Evolutionary conservation across 495 filamentous ascomycete species (phyloP).

Genomic region (Parmelia sp.): DNA sequence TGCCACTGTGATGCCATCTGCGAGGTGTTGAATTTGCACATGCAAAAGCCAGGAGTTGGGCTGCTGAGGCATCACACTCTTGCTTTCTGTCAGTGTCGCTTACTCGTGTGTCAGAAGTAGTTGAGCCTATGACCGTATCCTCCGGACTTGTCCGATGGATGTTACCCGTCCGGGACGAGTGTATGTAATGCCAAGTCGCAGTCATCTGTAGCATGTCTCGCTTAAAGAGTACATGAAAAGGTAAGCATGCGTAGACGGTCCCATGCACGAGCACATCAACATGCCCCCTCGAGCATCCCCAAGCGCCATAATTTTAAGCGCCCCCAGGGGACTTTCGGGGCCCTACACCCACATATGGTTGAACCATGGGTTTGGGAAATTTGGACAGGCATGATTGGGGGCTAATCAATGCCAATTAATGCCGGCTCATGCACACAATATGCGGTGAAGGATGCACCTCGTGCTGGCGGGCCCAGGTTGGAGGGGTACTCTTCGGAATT

Average conservation of each 20-base stretch:
- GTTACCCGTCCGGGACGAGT: background rate
- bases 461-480: background rate
- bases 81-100: background rate
- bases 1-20: background rate
- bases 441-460: background rate
- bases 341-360: background rate
- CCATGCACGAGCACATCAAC: background rate
- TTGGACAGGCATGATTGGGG: background rate
- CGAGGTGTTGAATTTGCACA: background rate
- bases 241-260: background rate
- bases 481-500: background rate
- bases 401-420: too few species aligned
- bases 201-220: background rate
- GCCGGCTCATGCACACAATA: background rate
- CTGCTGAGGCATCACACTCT: background rate
- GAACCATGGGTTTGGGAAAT: background rate
- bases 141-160: background rate
- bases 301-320: background rate
- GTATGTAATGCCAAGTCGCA: background rate
- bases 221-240: background rate
- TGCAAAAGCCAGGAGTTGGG: background rate
- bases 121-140: background rate
- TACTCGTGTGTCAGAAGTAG: background rate
- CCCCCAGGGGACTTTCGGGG: background rate
- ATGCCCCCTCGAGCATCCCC: background rate